Base-by-base conservation (phyloP, 1,284 basidiomycete genomes). In the Boletus calvinii region DNA sequence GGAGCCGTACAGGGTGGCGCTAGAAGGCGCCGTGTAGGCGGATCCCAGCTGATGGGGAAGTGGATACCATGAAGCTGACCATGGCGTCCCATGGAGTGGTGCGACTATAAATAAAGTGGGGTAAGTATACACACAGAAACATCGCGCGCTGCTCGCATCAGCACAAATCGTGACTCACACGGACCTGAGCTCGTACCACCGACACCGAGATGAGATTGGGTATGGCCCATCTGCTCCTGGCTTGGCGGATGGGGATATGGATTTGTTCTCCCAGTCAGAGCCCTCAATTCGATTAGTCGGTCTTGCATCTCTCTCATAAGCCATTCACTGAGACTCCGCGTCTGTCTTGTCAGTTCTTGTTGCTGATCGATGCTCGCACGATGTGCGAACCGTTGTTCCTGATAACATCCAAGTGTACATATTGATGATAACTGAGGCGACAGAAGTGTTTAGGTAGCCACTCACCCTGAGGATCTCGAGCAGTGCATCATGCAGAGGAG, bases 231-330 rank as follows among this genome's bases (percentile, higher is more conserved):
- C 6, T 43, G 46, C 15, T 12, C 17, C 10, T 35, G 34, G 24
- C 39, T 1, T 20, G 32, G 30, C 4, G 13, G 35, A 24, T n/a
- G 10, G 4, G 10, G 24, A 20, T 13, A n/a, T 12, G 40, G 15
- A 52, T 43, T 13, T 13, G 9, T 12, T 29, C 31, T 43, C 5
- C 35, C 2, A 17, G 13, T 20, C 36, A 35, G 39, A 31, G 24
- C 20, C n/a, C 47, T 35, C 39, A 52, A 34, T 8, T 56, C 54
- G 8, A 18, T 4, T 8, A 44, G 10, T 36, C 39, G 40, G 26
- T 57, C 54, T 31, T 44, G 53, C 40, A 54, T 38, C 36, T 57
- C 53, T 36, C 17, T 40, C 50, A 52, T 40, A 11, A 52, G 24
- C 50, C 50, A 52, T 30, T 42, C 48, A 7, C 20, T 52, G 20